A percentile compares a stretch with the other conserved stretches of the same genome.
Evolutionary conservation across 2,329 filamentous ascomycete genomes (phyloP).

Genomic region (Neonectria punicea): DNA sequence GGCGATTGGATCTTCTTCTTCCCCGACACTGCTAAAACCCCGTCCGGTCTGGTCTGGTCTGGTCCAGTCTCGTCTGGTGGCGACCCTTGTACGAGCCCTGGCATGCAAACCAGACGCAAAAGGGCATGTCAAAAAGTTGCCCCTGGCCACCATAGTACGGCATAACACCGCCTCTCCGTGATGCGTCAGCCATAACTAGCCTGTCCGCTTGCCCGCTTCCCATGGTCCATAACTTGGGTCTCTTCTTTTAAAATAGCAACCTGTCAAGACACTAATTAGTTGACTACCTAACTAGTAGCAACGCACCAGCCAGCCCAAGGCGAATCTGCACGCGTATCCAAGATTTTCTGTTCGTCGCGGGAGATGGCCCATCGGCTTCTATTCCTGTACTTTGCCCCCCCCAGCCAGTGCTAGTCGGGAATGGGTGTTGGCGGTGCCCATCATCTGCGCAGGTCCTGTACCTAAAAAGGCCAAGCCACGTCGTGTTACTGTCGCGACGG

Average conservation of each 20-base stretch:
- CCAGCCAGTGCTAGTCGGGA: not conserved
- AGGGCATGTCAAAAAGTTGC: slow-evolving; percentile 7
- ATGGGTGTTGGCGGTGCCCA: not conserved
- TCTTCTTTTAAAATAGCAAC: slow-evolving; percentile 38
- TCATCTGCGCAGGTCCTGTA: not conserved
- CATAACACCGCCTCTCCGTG: not conserved
- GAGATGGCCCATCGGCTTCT: slow-evolving; percentile 14
- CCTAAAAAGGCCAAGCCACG: slow-evolving; percentile 15
- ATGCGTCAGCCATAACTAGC: slow-evolving; percentile 12
- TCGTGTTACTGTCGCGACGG: slow-evolving; percentile 11
- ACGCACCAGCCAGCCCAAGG: slow-evolving; percentile 14
- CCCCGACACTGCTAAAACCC: slow-evolving; percentile 9
- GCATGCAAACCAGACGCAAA: slow-evolving; percentile 13
- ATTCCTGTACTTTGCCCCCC: slow-evolving; percentile 12
- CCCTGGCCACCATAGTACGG: not conserved
- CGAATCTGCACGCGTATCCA: slow-evolving; percentile 34
- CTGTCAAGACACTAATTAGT: slow-evolving; percentile 5
- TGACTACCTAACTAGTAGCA: no score
- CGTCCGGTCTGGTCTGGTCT: not conserved
- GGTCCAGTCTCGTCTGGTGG: not conserved
- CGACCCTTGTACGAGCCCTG: slow-evolving; percentile 20
- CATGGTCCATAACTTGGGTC: slow-evolving; percentile 12
- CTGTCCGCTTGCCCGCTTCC: not conserved
- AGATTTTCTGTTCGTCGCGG: not conserved
- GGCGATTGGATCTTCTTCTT: not conserved